Base-by-base conservation (phyloP, 371 early-diverging fungal species). In the Rhizopus stolonifer region DNA sequence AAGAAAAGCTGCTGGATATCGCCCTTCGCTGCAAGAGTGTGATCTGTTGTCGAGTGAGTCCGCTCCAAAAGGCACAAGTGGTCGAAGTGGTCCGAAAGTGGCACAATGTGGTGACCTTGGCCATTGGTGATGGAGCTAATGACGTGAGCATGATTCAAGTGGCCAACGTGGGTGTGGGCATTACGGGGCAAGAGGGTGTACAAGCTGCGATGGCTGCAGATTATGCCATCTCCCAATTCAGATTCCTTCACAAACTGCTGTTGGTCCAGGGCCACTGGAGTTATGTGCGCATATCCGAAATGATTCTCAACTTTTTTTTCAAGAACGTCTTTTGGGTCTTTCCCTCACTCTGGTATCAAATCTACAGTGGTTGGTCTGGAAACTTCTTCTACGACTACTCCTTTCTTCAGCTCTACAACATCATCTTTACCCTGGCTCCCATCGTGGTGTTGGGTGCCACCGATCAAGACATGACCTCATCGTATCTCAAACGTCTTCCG, bases 41-140 rank as follows among this genome's bases (percentile, higher is more conserved):
- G 0, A 80, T 97, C 0, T 95, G 95, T 69, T 97, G 96, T 60
- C 88, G 99, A 44, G 93, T 93, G 0, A 87, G 89, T 18, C 99
- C 99, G 2, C 67, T 95, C 50, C 98, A 99, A 67, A 99, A 99
- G 77, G 97, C 98, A 0, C 72, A 90, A 58, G 98, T 99, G 24
- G 96, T 98, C 1, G 83, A 86, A 47, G 70, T 96, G 46, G 87
- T 99, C n/a, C 86, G 90, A 29, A 82, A 87, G 44, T 88, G 86
- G 29, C 79, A 78, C 44, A 81, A 71, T 26, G 85, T 86, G 18
- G 85, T 86, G 39, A 94, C 91, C 49, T 79, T 94, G 46, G 97
- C 92, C 11, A 92, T 99, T 39, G 99, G 99, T 15, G 99, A 99
- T 72, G 99, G 99, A 8, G 98, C 98, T 49, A 95, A 95, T 65